Conservation (phyloP, 371 early-diverging fungal genomes). For the Rhizopus sp. region DNA sequence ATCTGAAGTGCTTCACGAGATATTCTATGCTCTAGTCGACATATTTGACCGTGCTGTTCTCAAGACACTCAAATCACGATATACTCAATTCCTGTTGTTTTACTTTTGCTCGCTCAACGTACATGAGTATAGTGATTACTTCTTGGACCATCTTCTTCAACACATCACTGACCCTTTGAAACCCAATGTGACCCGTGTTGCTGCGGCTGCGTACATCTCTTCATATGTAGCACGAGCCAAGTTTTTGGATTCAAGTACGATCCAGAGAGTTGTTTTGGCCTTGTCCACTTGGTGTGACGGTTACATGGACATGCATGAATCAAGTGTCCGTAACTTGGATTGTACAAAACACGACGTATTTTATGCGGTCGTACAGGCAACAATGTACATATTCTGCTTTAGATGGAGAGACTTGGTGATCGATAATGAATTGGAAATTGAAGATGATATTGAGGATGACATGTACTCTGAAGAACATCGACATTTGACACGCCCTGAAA, state of each 20-base stretch:
- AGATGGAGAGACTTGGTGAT: slow-evolving; percentile 81
- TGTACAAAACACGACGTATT: slow-evolving; percentile 72
- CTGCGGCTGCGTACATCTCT: slow-evolving; percentile 85
- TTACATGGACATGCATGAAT: slow-evolving; percentile 72
- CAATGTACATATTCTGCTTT: slow-evolving; percentile 93
- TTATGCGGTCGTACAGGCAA: slow-evolving; percentile 86
- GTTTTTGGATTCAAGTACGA: slow-evolving; percentile 61
- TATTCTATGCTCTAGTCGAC: slow-evolving; percentile 67
- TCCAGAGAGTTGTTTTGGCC: slow-evolving; percentile 66
- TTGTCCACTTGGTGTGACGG: slow-evolving; percentile 69
- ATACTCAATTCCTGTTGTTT: slow-evolving; percentile 91
- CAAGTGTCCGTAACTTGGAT: slow-evolving; percentile 40
- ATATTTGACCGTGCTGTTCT: slow-evolving; percentile 83
- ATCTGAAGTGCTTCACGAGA: slow-evolving; percentile 39
- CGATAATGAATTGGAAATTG: slow-evolving; percentile 42
- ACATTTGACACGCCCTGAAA: slow-evolving; percentile 19
- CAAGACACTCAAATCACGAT: slow-evolving; percentile 87
- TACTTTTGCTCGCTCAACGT: slow-evolving; percentile 73
- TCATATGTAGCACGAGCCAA: slow-evolving; percentile 91
- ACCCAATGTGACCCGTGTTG: slow-evolving; percentile 74
- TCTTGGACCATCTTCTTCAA: slow-evolving; percentile 76
- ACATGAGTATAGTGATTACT: slow-evolving; percentile 68
- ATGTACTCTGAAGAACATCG: slow-evolving; percentile 16
- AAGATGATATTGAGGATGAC: slow-evolving; percentile 28
- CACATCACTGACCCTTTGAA: slow-evolving; percentile 59